Base-by-base conservation (phyloP, 331 rosid species). In the Acacia pycnantha region DNA sequence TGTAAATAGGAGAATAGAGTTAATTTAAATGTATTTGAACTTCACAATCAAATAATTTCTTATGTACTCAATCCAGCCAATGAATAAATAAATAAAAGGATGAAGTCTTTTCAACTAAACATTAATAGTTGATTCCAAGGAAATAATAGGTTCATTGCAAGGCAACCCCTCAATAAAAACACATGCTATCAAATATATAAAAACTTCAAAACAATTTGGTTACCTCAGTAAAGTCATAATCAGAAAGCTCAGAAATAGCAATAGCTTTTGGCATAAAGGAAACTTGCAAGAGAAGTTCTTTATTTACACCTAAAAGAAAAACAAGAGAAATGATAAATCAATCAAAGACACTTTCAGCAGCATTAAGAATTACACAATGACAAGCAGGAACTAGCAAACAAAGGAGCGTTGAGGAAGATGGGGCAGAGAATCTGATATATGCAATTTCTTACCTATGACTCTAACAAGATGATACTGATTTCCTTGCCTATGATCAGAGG, bases 221-320 rank as follows among this genome's bases (percentile, higher is more conserved):
- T 87, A 94, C 95, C 93, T 92, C 85, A 22, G 84, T 90, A 84
- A 92, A 87, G 76, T 90, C 95, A 35, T 71, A 79, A 74, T 92
- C 94, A 16, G 92, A 89, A 16, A 94, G 88, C 58, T 70, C 81
- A 59, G 78, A 70, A 73, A 89, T 73, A 43, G 87, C 73, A 41
- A 92, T 72, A 54, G 82, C 77, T 53, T 78, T 61, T 66, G 76
- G 59, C 79, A 70, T 67, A 81, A 67, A 77, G 59, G 93, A 82
- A 85, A 92, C 91, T 92, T 87, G 81, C 86, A 94, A 85, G 85
- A 85, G 84, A 46, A 83, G 43, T 86, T 73, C 87, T 68, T 47
- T 29, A 47, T 61, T 73, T 50, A 90, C 79, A 79, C 91, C 98
- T 94, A 74, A 71, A 65, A 82, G 70, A 24, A 40, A 74, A 74